Evolutionary conservation across 1,284 basidiomycete species (phyloP), one percentile per base, ranked within the genome.

Genomic region (Puccinia sorghi): DNA sequence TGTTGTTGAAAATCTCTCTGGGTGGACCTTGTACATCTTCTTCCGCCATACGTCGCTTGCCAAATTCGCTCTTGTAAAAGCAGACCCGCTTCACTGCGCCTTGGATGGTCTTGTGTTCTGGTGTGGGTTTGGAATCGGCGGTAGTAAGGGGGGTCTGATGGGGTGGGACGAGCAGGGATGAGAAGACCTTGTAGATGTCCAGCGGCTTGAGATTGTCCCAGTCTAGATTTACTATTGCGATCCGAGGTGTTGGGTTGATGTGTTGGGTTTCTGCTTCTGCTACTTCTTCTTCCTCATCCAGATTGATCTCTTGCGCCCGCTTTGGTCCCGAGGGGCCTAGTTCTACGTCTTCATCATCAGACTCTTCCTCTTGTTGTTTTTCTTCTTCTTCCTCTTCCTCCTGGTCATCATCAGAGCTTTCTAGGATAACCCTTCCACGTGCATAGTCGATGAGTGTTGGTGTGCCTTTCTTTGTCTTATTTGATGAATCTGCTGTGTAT

Each of bases 151-250:
- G 32, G 32, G 32, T 32, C 32, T 32, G 32, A 4, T 32, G 32
- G 32, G 81, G 80, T 13, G 83, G 83, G n/a, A 87, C 79, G 22
- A 97, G 88, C 72, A 96, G 89, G 4, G 94, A 97, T 48, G 93
- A 90, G 85, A 94, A 94, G 57, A 99, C 92, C 85, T 93, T 94
- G 89, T 90, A 97, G 32, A 99, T 86, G 85, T 99, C 95, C 48
- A 87, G 87, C 0, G 96, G 93, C 69, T 92, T 91, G 76, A 99
- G 89, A 85, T 98, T 90, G 85, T 99, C 97, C 97, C 97, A 99
- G 86, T 99, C 97, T 80, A 99, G 89, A 84, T 99, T 98, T 82
- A 99, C 96, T 39, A 92, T 89, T 0, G 96, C 97, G 7, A 98
- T 86, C 15, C 96, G 88, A 64, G 87, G 88, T 0, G 93, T 93